A percentile compares a stretch with the other conserved stretches of the same genome.
Evolutionary conservation across 192 early-diverging fungal species (phyloP).

Genomic region (Umbelopsis sp.): DNA sequence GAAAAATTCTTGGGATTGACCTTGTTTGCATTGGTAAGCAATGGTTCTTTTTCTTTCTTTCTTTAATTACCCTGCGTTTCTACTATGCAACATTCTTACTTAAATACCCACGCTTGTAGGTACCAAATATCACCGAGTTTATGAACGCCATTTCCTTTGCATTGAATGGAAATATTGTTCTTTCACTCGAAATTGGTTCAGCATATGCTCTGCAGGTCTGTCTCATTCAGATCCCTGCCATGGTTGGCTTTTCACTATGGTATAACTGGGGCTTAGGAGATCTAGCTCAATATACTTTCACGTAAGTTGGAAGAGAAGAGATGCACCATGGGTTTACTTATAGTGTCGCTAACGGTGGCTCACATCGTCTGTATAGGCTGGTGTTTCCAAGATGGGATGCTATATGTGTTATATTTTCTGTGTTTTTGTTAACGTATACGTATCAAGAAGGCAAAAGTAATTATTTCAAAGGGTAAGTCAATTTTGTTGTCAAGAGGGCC

Average conservation of each 20-base stretch:
- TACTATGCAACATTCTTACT: too few relatives aligned
- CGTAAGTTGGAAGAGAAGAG: not conserved
- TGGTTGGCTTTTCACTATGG: constrained; percentile 83
- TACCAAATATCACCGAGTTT: constrained; percentile 97
- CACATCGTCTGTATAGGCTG: constrained; percentile 24
- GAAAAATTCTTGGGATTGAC: constrained; percentile 94
- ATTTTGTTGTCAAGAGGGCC: not conserved
- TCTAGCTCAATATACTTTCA: constrained; percentile 33
- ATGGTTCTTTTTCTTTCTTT: not conserved
- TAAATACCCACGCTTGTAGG: not conserved
- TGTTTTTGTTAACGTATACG: constrained; percentile 85
- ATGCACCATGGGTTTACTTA: not conserved
- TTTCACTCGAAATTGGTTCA: constrained; percentile 90
- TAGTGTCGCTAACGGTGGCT: not conserved
- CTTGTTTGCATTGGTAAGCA: constrained; percentile 78
- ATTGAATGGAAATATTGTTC: constrained; percentile 80
- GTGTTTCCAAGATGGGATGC: constrained; percentile 46
- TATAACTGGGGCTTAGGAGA: constrained; percentile 44
- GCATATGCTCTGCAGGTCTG: constrained; percentile 96
- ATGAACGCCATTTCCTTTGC: constrained; percentile 95
- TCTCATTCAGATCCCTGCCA: constrained; percentile 91
- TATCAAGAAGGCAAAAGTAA: constrained; percentile 95
- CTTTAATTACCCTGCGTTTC: not conserved
- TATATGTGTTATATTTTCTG: constrained; percentile 44
- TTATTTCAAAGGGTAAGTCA: constrained; percentile 88